Percentiles rank a stretch among this genome's conserved stretches.
Conservation (phyloP, 202 grass and related monocot species). For the Digitaria exilis region DNA sequence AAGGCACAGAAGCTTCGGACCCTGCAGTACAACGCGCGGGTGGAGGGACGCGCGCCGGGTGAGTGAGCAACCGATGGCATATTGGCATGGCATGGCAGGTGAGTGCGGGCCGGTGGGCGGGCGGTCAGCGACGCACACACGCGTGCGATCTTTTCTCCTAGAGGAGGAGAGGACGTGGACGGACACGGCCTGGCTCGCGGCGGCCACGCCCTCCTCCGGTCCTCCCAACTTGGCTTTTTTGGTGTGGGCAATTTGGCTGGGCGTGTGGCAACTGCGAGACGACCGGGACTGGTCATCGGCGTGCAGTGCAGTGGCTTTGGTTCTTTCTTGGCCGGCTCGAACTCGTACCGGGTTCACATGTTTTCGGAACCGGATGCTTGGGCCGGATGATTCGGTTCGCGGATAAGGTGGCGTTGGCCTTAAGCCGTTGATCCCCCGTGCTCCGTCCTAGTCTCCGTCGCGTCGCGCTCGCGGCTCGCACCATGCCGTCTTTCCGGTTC, state of each 20-base stretch:
- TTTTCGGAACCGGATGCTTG: neutral
- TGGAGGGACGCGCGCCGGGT: neutral
- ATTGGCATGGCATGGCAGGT: neutral
- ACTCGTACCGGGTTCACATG: neutral
- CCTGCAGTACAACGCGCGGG: constrained; percentile 27
- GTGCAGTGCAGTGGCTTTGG: neutral
- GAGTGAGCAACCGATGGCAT: neutral
- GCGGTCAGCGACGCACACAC: neutral
- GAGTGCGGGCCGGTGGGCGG: neutral
- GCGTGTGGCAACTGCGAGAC: neutral
- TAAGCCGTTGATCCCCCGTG: neutral
- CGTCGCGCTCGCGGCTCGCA: neutral
- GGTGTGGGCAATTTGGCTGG: neutral
- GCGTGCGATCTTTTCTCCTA: neutral
- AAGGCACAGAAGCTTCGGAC: neutral
- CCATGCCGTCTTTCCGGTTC: too few relatives aligned
- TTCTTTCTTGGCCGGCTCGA: neutral
- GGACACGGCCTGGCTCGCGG: neutral
- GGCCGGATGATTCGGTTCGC: neutral
- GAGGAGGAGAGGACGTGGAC: neutral
- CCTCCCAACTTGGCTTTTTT: neutral
- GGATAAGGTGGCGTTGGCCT: neutral
- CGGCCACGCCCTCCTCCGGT: neutral
- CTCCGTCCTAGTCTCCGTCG: neutral
- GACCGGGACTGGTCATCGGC: neutral